Evolutionary conservation across 2,329 filamentous ascomycete species (phyloP), one percentile per base, ranked within the genome.

Genomic region (Zelopaecilomyces penicillatus): DNA sequence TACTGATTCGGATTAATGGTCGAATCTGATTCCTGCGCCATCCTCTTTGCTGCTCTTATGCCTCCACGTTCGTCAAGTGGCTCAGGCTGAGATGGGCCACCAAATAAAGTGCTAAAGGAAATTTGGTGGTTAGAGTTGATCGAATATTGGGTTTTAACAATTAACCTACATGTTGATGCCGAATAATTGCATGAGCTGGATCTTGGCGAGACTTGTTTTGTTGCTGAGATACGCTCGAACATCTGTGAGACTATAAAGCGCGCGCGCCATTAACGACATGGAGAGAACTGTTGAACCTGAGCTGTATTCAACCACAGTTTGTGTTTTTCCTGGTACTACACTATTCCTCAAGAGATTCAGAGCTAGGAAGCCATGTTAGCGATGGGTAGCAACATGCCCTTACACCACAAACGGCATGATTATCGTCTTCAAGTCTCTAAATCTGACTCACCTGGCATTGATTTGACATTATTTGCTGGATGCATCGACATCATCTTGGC

Each of bases 401-500:
- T 19, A 19, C 19, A 19, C 19, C 19, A 19, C 19, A 19, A 12
- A 31, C n/a, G 11, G 70, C 43, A 30, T 9, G 32, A 12, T 9
- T 9, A 2, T 9, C 3, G 9, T 2, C 32, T 9, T 12, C 8
- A 3, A 3, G 32, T 9, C 3, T 12, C 2, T 34, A 5, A 9
- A 29, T 43, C 37, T 57, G 3, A 19, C 19, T 19, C 19, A 73
- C 73, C 75, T 52, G 79, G 79, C 60, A 83, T 70, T 2, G 74
- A 70, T 55, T 83, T 83, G 51, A 83, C 79, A 39, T 83, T 83
- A 49, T 83, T 76, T 4, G 78, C 75, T 1, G 80, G 78, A 52
- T 78, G 75, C 66, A 75, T 75, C 2, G 75, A 78, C 71, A 83
- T 75, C 75, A 83, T 77, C 62, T 83, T 82, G 33, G 79, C 78